A percentile compares a stretch with the other conserved stretches of the same genome.
Conservation (phyloP, 2,329 filamentous ascomycete genomes). For the Dothideomycetes sp. region DNA sequence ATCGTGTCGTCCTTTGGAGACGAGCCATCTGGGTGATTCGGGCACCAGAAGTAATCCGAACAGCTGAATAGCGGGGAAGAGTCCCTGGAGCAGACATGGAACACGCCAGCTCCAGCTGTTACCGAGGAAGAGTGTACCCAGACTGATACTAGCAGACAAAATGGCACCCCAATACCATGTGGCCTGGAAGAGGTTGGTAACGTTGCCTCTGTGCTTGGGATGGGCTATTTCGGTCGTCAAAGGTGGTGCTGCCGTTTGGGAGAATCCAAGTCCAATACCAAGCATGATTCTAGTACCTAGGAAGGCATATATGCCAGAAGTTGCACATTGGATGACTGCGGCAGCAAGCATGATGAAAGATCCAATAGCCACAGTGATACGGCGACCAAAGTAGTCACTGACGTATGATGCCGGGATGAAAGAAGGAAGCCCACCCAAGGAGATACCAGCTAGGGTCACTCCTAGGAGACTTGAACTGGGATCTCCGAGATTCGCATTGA, state of each 20-base stretch:
- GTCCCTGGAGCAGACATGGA: constrained; percentile 20
- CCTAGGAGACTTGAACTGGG: constrained; percentile 22
- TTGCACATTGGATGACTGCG: constrained; percentile 17
- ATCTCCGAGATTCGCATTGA: constrained; percentile 25
- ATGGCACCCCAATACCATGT: constrained; percentile 21
- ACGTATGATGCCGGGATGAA: constrained; percentile 20
- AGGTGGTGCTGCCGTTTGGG: constrained; percentile 19
- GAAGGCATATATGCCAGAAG: constrained; percentile 21
- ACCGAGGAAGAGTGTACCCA: constrained; percentile 18
- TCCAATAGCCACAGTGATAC: constrained; percentile 19
- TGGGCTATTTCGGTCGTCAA: constrained; percentile 10
- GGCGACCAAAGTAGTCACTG: constrained; percentile 20
- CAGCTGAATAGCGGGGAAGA: constrained; percentile 19
- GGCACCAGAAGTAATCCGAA: constrained; percentile 18
- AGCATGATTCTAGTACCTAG: constrained; percentile 20
- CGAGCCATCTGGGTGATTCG: constrained; percentile 22
- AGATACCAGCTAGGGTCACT: constrained; percentile 21
- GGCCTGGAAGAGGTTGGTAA: constrained; percentile 26
- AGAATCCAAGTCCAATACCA: constrained; percentile 28
- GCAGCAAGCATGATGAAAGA: constrained; percentile 18
- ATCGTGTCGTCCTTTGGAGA: constrained; percentile 18
- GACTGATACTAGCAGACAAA: constrained; percentile 19
- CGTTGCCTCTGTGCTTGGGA: constrained; percentile 17
- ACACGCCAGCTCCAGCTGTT: constrained; percentile 23
- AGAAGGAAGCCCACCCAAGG: constrained; percentile 20